phyloP scores from a whole-genome alignment of 2,329 filamentous ascomycete species.

The Tolypocladium guangdongense region DNA sequence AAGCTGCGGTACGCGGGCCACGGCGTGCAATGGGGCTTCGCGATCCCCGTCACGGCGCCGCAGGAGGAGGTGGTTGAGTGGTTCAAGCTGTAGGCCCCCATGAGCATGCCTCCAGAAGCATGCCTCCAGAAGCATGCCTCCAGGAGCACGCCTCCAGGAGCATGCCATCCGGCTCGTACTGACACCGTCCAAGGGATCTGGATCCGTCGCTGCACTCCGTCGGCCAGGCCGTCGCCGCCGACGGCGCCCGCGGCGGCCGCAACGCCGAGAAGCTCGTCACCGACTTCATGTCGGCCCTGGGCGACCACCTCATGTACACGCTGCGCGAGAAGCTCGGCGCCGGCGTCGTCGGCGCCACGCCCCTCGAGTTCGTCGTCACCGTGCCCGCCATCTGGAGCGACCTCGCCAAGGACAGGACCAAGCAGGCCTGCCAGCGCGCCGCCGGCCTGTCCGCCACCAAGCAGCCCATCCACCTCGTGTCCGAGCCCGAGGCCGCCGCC shows the following conservation, averaged over 20 bases:
- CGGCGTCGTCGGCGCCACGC: constrained; percentile 27
- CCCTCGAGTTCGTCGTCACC: constrained; percentile 39
- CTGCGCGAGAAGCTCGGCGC: constrained; percentile 31
- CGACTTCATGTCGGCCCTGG: constrained; percentile 34
- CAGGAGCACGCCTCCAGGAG: no score
- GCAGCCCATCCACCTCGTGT: constrained; percentile 28
- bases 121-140: no score
- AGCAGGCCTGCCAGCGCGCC: constrained; percentile 28
- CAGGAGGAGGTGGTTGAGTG: constrained; percentile 28
- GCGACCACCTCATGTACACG: constrained; percentile 31
- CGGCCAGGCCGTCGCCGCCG: constrained; percentile 15
- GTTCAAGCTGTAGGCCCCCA: constrained; percentile 40
- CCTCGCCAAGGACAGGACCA: constrained; percentile 36
- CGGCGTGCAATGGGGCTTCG: constrained; percentile 34
- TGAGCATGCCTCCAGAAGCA: no score
- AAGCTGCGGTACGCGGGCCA: constrained; percentile 27
- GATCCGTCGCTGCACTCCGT: constrained; percentile 24
- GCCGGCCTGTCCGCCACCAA: constrained; percentile 16
- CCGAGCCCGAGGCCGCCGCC: constrained; percentile 39
- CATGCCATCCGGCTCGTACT: no score
- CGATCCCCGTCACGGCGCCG: constrained; percentile 27
- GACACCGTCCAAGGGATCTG: constrained; percentile 19
- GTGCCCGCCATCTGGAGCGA: constrained; percentile 48
- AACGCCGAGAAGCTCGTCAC: constrained; percentile 30
- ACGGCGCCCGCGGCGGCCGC: constrained; percentile 16